Evolutionary conservation across 2,329 filamentous ascomycete genomes (phyloP).

Genomic region (Talaromyces sp.): DNA sequence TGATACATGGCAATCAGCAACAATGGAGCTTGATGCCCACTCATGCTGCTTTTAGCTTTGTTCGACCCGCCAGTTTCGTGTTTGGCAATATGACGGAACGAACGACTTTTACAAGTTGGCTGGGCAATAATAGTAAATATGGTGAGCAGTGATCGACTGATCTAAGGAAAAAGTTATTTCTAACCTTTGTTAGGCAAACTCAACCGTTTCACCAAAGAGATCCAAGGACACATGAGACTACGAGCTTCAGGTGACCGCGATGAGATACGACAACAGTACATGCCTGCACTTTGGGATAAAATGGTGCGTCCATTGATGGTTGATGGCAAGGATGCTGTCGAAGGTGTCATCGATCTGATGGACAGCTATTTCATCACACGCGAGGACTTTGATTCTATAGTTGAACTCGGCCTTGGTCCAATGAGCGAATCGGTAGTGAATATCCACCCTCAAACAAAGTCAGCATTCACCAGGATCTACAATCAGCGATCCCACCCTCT

Average conservation of each 20-base stretch:
- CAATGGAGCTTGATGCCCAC: conserved; percentile 98
- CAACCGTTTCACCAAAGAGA: conserved; percentile 80
- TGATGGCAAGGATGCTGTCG: conserved; percentile 79
- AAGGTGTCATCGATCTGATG: conserved; percentile 88
- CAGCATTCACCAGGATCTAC: conserved; percentile 87
- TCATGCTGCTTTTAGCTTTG: conserved; percentile 93
- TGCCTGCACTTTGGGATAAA: conserved; percentile 82
- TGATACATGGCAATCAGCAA: conserved; percentile 98
- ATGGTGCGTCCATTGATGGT: conserved; percentile 70
- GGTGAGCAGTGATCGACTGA: conserved; percentile 49
- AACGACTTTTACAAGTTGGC: conserved; percentile 82
- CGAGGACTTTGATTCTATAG: conserved; percentile 90
- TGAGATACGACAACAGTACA: conserved; percentile 90
- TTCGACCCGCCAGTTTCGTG: conserved; percentile 83
- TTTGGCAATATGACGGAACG: conserved; percentile 71
- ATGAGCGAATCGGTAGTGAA: conserved; percentile 74
- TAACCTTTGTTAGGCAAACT: conserved; percentile 54
- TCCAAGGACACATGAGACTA: conserved; percentile 95
- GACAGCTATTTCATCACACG: conserved; percentile 93
- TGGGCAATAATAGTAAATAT: conserved; percentile 90
- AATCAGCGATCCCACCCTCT: conserved; percentile 83
- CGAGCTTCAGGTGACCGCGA: conserved; percentile 86
- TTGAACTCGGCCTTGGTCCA: conserved; percentile 84
- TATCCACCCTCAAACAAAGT: conserved; percentile 81
- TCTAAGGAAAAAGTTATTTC: conserved; percentile 22